These are phyloP conservation scores for Syzygium jambos DNA, from an alignment of 345 rosid species.

Conservation along the genomic window DNA sequence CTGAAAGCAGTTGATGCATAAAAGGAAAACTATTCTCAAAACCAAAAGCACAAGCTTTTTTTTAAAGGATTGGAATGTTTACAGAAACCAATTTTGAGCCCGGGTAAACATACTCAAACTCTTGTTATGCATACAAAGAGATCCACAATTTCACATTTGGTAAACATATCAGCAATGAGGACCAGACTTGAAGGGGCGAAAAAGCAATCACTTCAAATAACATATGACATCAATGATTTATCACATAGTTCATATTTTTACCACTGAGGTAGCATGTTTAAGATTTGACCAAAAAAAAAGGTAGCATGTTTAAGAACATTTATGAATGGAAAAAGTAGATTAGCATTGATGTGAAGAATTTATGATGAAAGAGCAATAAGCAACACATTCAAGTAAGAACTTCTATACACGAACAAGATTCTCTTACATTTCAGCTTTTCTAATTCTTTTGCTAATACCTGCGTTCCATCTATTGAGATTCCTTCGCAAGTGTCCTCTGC, in stretches of 20 bases:
- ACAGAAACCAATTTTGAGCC: not conserved
- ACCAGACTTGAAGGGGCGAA: not conserved
- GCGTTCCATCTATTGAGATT: slow-evolving; percentile 62
- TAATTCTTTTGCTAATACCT: slow-evolving; percentile 18
- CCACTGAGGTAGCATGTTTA: not conserved
- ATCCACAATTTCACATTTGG: not conserved
- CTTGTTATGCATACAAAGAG: not conserved
- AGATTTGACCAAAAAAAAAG: too few species aligned
- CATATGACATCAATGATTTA: rapidly evolving
- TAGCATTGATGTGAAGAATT: not conserved
- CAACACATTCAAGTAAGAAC: not conserved
- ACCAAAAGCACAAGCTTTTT: not conserved
- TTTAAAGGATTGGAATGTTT: not conserved
- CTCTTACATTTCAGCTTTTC: not conserved
- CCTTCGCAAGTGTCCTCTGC: slow-evolving; percentile 56
- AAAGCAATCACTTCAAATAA: not conserved
- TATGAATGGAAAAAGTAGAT: not conserved
- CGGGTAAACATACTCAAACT: not conserved
- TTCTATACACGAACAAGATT: too few species aligned
- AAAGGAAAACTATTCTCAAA: too few species aligned
- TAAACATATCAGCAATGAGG: not conserved
- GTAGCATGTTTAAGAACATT: not conserved
- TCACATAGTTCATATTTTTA: not conserved
- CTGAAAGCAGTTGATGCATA: too few species aligned
- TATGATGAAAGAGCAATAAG: not conserved